Conservation (phyloP, 768 basidiomycete genomes). For the Pleurotus eryngii region DNA sequence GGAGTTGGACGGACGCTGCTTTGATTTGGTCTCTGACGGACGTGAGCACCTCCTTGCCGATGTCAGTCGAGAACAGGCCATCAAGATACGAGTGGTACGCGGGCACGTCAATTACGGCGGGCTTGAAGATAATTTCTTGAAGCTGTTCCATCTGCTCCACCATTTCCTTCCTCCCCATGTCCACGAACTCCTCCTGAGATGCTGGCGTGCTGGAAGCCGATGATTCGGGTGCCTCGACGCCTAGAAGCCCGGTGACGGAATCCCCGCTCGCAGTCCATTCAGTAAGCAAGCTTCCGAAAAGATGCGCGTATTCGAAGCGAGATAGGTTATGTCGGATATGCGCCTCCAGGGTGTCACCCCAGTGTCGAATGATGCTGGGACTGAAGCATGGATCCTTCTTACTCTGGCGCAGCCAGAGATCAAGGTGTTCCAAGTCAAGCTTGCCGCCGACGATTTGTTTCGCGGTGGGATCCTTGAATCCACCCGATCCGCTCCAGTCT, state of each 20-base stretch:
- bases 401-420: slow-evolving; percentile 37
- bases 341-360: slow-evolving; percentile 35
- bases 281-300: slow-evolving; percentile 40
- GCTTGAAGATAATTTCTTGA: slow-evolving; percentile 37
- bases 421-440: slow-evolving; percentile 24
- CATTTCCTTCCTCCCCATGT: slow-evolving; percentile 38
- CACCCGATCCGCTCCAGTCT: slow-evolving; percentile 33
- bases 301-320: slow-evolving; percentile 36
- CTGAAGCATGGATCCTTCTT: slow-evolving; percentile 39
- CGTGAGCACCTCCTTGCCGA: slow-evolving; percentile 25
- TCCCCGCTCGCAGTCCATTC: slow-evolving; percentile 44
- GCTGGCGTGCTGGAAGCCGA: slow-evolving; percentile 10
- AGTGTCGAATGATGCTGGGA: slow-evolving; percentile 29
- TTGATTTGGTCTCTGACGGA: slow-evolving; percentile 26
- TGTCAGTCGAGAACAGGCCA: slow-evolving; percentile 32
- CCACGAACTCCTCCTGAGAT: slow-evolving; percentile 17
- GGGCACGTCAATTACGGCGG: slow-evolving; percentile 27
- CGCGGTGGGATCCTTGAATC: background rate
- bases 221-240: slow-evolving; percentile 8
- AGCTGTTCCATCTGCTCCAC: slow-evolving; percentile 38
- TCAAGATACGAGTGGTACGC: slow-evolving; percentile 33
- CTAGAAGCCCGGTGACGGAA: slow-evolving; percentile 24
- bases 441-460: slow-evolving; percentile 16
- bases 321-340: slow-evolving; percentile 34
- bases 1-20: slow-evolving; percentile 24